Evolutionary conservation across 1,284 basidiomycete species (phyloP).

Genomic region (Papiliotrema terrestris): DNA sequence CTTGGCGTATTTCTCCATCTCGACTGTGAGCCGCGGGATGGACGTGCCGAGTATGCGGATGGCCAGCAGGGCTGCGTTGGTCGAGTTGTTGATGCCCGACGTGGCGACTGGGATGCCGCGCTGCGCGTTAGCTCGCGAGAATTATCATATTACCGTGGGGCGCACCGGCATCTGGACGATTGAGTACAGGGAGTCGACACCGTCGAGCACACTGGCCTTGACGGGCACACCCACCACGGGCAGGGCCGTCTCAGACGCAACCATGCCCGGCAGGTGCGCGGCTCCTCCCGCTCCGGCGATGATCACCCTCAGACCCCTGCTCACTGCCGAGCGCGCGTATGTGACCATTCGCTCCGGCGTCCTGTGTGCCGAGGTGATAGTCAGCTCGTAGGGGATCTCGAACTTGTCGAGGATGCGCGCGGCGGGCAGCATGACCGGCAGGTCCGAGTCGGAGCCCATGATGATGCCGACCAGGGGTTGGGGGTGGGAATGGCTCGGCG

Average conservation of each 20-base stretch:
- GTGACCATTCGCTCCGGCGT: slow-evolving; percentile 83
- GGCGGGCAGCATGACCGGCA: slow-evolving; percentile 87
- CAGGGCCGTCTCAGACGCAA: slow-evolving; percentile 85
- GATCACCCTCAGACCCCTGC: slow-evolving; percentile 71
- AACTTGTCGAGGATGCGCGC: slow-evolving; percentile 81
- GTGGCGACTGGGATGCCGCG: slow-evolving; percentile 95
- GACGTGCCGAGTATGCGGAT: slow-evolving; percentile 79
- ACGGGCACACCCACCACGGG: slow-evolving; percentile 97
- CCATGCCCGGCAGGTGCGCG: slow-evolving; percentile 97
- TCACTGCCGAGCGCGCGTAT: slow-evolving; percentile 74
- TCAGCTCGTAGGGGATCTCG: slow-evolving; percentile 83
- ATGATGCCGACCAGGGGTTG: slow-evolving; percentile 88
- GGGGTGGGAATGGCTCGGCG: slow-evolving; percentile 53
- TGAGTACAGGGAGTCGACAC: slow-evolving; percentile 92
- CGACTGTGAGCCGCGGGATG: slow-evolving; percentile 62
- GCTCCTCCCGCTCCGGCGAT: slow-evolving; percentile 97
- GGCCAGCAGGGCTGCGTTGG: slow-evolving; percentile 89
- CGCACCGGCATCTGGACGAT: slow-evolving; percentile 98
- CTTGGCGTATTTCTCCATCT: slow-evolving; percentile 74
- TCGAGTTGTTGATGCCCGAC: slow-evolving; percentile 94
- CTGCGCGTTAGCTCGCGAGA: slow-evolving; percentile 48
- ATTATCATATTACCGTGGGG: slow-evolving; percentile 15
- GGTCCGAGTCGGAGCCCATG: slow-evolving; percentile 99
- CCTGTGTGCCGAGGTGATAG: slow-evolving; percentile 93
- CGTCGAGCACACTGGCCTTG: slow-evolving; percentile 88